Conservation (phyloP, 345 rosid genomes). For the Isatis tinctoria region DNA sequence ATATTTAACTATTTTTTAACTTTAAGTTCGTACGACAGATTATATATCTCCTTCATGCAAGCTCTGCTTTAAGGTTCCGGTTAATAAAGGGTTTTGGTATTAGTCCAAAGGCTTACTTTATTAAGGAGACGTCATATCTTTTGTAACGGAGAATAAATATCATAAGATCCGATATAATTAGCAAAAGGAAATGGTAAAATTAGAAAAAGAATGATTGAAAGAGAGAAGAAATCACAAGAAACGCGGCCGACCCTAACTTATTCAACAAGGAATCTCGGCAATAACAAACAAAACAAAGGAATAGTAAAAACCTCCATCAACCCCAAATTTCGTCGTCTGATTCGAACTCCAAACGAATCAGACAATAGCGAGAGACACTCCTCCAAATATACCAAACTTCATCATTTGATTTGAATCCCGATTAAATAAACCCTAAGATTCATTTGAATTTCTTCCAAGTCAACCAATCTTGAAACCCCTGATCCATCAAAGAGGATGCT, state of each 20-base stretch:
- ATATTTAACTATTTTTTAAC: no score
- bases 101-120: neutral
- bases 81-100: neutral
- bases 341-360: conserved; percentile 28
- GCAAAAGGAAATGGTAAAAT: conserved; percentile 11
- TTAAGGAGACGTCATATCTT: neutral
- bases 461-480: conserved; percentile 20
- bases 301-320: neutral
- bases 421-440: neutral
- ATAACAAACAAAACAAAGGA: conserved; percentile 21
- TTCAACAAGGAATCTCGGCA: conserved; percentile 23
- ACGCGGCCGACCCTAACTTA: conserved; percentile 30
- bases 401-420: conserved; percentile 9
- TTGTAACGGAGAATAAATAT: conserved; percentile 4
- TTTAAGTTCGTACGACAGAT: no score
- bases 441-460: conserved; percentile 7
- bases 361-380: conserved; percentile 11
- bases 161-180: conserved; percentile 20
- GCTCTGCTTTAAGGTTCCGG: no score
- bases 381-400: neutral
- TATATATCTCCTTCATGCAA: no score
- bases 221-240: conserved; percentile 27
- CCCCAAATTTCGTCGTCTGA: conserved; percentile 18
- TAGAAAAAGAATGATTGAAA: conserved; percentile 23
- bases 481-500: neutral